Evolutionary conservation across 169 alveolate species (phyloP).

Genomic region (Nephromyces sp.): DNA sequence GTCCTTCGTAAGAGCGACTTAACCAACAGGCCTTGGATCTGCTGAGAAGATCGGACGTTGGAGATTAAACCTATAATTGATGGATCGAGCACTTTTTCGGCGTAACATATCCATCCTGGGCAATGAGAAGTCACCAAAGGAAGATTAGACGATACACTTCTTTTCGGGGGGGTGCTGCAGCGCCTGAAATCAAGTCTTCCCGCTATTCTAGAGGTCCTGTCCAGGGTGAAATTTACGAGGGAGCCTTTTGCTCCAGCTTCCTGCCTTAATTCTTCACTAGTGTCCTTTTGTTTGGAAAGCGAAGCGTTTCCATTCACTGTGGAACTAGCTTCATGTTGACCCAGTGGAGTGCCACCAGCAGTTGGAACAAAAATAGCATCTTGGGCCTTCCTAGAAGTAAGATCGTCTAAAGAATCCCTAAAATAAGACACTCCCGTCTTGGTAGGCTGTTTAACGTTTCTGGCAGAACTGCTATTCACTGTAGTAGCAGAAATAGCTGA

Average conservation of each 20-base stretch:
- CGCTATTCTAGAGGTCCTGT: not conserved
- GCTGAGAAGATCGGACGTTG: constrained; percentile 70
- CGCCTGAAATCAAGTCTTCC: not conserved
- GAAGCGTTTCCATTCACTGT: no score
- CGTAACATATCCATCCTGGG: constrained; percentile 84
- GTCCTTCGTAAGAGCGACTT: constrained; percentile 26
- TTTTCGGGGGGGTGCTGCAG: no score
- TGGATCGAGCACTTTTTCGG: constrained; percentile 74
- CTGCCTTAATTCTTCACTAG: not conserved
- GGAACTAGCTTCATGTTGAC: no score
- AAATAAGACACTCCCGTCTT: no score
- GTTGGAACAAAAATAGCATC: no score
- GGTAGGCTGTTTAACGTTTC: no score
- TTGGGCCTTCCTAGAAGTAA: no score
- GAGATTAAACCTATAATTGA: constrained; percentile 63
- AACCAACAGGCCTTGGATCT: constrained; percentile 59
- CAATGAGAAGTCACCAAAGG: constrained; percentile 74
- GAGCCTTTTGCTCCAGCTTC: no score
- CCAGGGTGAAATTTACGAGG: not conserved
- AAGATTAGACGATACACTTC: not conserved
- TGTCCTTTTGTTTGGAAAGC: no score
- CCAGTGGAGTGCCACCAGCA: no score
- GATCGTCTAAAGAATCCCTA: no score
- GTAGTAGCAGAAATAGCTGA: not conserved
- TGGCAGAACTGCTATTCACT: not conserved